Conservation (phyloP, 2,329 filamentous ascomycete species). For the Ophiostoma novo-ulmi region DNA sequence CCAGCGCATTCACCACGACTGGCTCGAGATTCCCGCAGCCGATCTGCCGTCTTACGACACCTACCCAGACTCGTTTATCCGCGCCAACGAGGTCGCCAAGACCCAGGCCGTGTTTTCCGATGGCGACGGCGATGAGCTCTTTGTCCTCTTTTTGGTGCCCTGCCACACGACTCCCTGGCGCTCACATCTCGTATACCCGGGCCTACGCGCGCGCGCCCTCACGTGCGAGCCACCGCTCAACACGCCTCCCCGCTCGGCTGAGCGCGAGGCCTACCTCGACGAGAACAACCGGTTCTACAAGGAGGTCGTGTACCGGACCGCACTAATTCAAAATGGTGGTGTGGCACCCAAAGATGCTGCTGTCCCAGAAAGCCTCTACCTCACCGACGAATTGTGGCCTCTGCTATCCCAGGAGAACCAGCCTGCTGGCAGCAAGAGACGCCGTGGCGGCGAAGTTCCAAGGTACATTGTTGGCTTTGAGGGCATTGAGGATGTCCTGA, state of each 20-base stretch:
- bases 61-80: conserved; percentile 28
- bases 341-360: background rate
- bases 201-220: conserved; percentile 73
- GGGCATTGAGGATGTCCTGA: conserved; percentile 47
- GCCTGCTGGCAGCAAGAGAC: background rate
- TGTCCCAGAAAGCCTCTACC: conserved; percentile 47
- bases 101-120: background rate
- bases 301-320: conserved; percentile 37
- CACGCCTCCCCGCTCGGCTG: conserved; percentile 51
- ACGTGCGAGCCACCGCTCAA: conserved; percentile 84
- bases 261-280: conserved; percentile 69
- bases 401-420: background rate
- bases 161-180: conserved; percentile 97
- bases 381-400: conserved; percentile 45
- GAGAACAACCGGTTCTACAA: conserved; percentile 91
- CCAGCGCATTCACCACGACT: conserved; percentile 50
- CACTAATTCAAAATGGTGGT: background rate
- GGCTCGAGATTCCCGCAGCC: conserved; percentile 32
- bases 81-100: conserved; percentile 24
- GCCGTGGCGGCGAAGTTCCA: conserved; percentile 40
- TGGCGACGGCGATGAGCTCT: conserved; percentile 43
- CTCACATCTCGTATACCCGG: conserved; percentile 72
- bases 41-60: conserved; percentile 34
- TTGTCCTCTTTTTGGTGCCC: conserved; percentile 82
- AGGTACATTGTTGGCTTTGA: conserved; percentile 59